Percentiles rank a stretch among this genome's conserved stretches.
Conservation (phyloP, 108 stramenopile genomes). For the Cyclotella sp. region DNA sequence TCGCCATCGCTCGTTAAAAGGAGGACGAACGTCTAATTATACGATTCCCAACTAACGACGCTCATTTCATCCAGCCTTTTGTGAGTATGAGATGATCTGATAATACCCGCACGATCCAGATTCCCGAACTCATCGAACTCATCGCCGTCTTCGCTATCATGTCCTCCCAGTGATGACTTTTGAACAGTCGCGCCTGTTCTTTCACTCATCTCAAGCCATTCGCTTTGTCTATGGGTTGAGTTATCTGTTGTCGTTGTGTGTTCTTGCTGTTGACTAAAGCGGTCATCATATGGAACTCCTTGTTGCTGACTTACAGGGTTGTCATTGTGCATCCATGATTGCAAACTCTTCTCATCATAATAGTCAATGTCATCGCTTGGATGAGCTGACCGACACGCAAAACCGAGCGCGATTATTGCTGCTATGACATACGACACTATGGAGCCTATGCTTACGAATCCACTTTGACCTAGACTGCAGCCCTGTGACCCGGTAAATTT, state of each 20-base stretch:
- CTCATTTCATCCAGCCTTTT: constrained; percentile 9
- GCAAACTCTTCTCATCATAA: constrained; percentile 16
- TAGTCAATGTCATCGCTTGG: constrained; percentile 5
- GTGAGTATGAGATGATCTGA: neutral
- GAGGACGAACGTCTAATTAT: neutral
- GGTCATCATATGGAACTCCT: too few species aligned
- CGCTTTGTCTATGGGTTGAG: neutral
- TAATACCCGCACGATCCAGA: neutral
- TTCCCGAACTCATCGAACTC: neutral
- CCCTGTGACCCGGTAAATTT: neutral
- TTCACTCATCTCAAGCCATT: neutral
- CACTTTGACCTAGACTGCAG: neutral
- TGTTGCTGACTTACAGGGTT: neutral
- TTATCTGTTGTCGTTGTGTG: neutral
- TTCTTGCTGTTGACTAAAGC: neutral
- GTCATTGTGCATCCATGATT: constrained; percentile 11
- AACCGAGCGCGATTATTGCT: neutral
- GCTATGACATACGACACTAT: neutral
- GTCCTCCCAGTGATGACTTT: neutral
- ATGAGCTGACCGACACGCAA: neutral
- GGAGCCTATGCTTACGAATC: constrained; percentile 7
- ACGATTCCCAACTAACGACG: constrained; percentile 7
- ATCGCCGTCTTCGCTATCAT: neutral
- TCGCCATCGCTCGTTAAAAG: neutral
- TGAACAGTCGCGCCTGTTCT: neutral